Percentiles rank a stretch among this genome's conserved stretches.
Evolutionary conservation across 2,329 filamentous ascomycete genomes (phyloP).

Genomic region (Sporothrix mexicana): DNA sequence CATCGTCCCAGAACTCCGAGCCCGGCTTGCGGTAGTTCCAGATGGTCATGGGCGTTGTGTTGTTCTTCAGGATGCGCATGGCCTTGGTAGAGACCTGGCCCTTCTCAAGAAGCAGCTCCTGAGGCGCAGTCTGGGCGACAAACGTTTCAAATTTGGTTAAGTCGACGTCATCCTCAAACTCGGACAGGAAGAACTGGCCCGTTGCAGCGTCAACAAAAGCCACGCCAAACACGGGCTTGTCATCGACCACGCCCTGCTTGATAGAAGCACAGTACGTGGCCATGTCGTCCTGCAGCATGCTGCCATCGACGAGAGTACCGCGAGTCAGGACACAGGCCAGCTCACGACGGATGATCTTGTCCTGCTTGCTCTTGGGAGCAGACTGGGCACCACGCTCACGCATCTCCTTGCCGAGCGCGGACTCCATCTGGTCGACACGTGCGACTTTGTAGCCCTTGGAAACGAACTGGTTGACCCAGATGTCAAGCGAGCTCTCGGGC

Average conservation of each 20-base stretch:
- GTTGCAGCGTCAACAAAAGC: conserved; percentile 95
- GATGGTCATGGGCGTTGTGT: conserved; percentile 87
- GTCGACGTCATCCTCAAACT: conserved; percentile 89
- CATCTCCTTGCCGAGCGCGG: conserved; percentile 96
- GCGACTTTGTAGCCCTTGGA: conserved; percentile 98
- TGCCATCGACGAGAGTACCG: conserved; percentile 91
- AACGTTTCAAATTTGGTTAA: conserved; percentile 98
- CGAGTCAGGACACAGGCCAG: conserved; percentile 88
- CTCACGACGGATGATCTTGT: conserved; percentile 93
- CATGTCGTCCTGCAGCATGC: conserved; percentile 98
- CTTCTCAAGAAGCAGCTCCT: conserved; percentile 89
- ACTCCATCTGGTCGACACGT: conserved; percentile 95
- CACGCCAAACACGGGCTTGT: conserved; percentile 83
- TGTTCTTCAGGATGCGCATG: conserved; percentile 92
- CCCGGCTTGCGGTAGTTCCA: conserved; percentile 92
- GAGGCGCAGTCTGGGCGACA: conserved; percentile 86
- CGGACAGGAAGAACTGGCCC: conserved; percentile 90
- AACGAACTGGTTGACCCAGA: conserved; percentile 98
- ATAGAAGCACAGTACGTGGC: conserved; percentile 95
- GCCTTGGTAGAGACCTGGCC: conserved; percentile 85
- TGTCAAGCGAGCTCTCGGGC: conserved; percentile 90
- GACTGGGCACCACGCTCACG: conserved; percentile 78
- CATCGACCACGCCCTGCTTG: conserved; percentile 73
- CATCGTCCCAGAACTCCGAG: conserved; percentile 89
- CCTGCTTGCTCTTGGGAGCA: conserved; percentile 69